Conservation (phyloP, 2,329 filamentous ascomycete species). For the Penicillium crustosum region DNA sequence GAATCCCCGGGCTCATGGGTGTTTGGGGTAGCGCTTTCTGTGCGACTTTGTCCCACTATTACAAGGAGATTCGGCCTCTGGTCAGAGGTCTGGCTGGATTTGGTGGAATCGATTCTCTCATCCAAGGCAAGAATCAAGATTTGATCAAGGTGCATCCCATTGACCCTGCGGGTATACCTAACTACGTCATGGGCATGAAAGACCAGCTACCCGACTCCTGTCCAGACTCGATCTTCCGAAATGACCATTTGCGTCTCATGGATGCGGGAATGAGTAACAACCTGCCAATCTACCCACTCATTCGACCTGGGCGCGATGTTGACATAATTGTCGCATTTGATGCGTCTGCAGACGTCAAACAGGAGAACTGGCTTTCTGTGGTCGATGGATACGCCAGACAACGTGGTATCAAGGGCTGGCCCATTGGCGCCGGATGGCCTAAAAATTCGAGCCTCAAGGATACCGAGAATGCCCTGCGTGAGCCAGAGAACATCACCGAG, state of each 20-base stretch:
- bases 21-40: conserved; percentile 98
- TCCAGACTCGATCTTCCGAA: conserved; percentile 72
- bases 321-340: conserved; percentile 93
- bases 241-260: conserved; percentile 78
- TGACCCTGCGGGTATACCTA: conserved; percentile 85
- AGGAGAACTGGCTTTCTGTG: conserved; percentile 92
- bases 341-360: conserved; percentile 86
- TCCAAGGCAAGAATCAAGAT: conserved; percentile 78
- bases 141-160: conserved; percentile 92
- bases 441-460: conserved; percentile 60
- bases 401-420: conserved; percentile 90
- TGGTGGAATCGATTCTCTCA: conserved; percentile 73
- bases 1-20: conserved; percentile 80
- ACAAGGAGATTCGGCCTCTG: conserved; percentile 85
- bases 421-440: conserved; percentile 92
- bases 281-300: conserved; percentile 88
- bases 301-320: conserved; percentile 82
- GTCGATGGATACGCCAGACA: conserved; percentile 90
- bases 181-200: conserved; percentile 81
- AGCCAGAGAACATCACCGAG: conserved; percentile 62
- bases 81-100: conserved; percentile 74
- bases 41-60: conserved; percentile 92
- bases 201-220: conserved; percentile 70
- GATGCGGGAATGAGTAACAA: conserved; percentile 99
- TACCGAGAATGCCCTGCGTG: conserved; percentile 64